Evolutionary conservation across 345 rosid species (phyloP).

Genomic region (Gossypium bickii): DNA sequence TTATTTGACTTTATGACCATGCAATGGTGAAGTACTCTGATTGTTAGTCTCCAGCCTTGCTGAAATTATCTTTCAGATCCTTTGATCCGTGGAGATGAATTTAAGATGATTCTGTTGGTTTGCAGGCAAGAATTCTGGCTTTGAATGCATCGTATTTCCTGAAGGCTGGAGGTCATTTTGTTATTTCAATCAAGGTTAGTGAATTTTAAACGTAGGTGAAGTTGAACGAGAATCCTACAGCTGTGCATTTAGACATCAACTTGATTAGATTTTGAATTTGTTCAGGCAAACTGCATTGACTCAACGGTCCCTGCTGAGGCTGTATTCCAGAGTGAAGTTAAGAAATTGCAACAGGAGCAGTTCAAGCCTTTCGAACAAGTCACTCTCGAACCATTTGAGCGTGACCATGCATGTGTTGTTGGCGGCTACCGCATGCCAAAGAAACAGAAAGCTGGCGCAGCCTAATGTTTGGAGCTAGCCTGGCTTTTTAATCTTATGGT

Average conservation of each 20-base stretch:
- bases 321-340: constrained; percentile 79
- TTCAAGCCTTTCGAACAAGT: constrained; percentile 89
- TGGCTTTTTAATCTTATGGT: no score
- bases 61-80: not conserved
- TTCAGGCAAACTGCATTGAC: constrained; percentile 89
- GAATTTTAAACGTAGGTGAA: not conserved
- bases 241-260: not conserved
- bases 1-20: no score
- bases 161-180: constrained; percentile 95
- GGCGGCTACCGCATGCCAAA: constrained; percentile 85
- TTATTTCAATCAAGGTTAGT: constrained; percentile 93
- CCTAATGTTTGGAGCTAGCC: not conserved
- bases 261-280: not conserved
- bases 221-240: no score
- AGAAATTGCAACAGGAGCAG: constrained; percentile 75
- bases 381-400: constrained; percentile 89
- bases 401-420: constrained; percentile 93
- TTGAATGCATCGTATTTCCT: constrained; percentile 80
- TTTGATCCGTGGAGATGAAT: not conserved
- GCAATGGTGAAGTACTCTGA: no score
- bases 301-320: constrained; percentile 85
- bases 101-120: no score
- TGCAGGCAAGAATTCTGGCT: constrained; percentile 95
- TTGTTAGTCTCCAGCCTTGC: no score
- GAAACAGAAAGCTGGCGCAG: constrained; percentile 49